phyloP scores from a whole-genome alignment of 768 basidiomycete genomes.

The Collybiopsis confluens region DNA sequence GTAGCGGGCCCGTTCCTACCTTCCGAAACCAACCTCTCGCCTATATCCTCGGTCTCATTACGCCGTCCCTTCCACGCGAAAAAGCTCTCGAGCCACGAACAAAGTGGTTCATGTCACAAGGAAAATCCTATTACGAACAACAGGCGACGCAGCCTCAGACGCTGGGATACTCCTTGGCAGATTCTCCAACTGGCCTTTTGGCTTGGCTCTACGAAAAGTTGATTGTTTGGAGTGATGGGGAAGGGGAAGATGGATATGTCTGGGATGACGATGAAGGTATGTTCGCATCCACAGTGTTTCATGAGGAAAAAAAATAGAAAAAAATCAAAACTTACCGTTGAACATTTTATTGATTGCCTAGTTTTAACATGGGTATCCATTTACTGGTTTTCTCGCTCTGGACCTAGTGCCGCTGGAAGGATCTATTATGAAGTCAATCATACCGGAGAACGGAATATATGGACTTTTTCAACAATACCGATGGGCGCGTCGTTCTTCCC shows the following conservation, averaged over 20 bases:
- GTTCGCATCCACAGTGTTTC: not conserved
- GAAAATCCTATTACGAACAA: conserved; percentile 19
- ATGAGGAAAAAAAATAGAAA: not conserved
- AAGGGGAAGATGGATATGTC: conserved; percentile 22
- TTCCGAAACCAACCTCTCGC: conserved; percentile 21
- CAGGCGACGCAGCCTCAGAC: conserved; percentile 32
- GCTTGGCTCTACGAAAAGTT: conserved; percentile 34
- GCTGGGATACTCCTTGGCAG: conserved; percentile 34
- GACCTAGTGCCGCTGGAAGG: conserved; percentile 17
- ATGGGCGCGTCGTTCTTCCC: conserved; percentile 1
- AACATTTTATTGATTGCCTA: too few relatives aligned
- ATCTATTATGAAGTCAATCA: conserved; percentile 13
- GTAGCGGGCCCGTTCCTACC: conserved; percentile 1
- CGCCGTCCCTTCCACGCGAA: not conserved
- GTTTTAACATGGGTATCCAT: conserved; percentile 25
- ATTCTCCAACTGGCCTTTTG: conserved; percentile 39
- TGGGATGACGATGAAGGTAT: conserved; percentile 43
- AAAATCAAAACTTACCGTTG: too few relatives aligned
- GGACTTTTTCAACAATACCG: not conserved
- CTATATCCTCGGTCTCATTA: conserved; percentile 14
- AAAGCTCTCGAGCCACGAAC: not conserved
- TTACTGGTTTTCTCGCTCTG: conserved; percentile 25
- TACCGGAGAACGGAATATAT: not conserved
- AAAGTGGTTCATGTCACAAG: not conserved
- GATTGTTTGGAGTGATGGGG: conserved; percentile 27